Base-by-base conservation (phyloP, 257 asterid species). In the Fraxinus pennsylvanica region DNA sequence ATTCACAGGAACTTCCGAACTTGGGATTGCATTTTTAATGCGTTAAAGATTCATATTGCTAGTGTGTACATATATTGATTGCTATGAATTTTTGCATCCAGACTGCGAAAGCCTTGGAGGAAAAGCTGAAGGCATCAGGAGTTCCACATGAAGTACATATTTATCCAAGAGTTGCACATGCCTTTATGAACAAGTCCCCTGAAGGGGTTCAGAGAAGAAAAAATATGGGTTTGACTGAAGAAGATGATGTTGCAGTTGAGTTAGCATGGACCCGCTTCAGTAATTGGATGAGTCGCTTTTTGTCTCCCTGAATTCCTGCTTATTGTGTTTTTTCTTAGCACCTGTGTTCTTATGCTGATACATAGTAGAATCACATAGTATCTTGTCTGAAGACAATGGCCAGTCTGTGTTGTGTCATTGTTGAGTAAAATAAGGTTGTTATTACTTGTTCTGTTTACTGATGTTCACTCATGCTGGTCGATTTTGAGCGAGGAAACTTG, bases 171-270 rank as follows among this genome's bases (percentile, higher is more conserved):
- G 19, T 86, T 4, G 88, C 83, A 10, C 99, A 96, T 79, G 99
- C 99, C 73, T 96, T 96, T 67, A 92, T 96, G 99, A 96, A 96
- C 87, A 82, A 27, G 45, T 96, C 99, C 4, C 86, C 94, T 0
- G 96, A 96, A 33, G 99, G 92, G 47, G 72, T 71, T 30, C 82
- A 91, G 84, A 89, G 99, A 81, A 87, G 98, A 79, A 91, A 89
- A 79, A 82, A 33, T 41, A 96, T 96, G 99, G 99, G 99, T 69
- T 8, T 92, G 85, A 71, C 81, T 43, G 98, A 96, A 61, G 95
- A 85, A 71, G 92, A 92, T 82, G 88, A 82, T 77, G 90, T 85
- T 71, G 94, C 92, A 25, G 92, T 88, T 0, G 96, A 90, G 81
- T 85, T 86, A 74, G 99, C 98, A 9, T 96, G 99, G 99, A 77